Evolutionary conservation across 1,284 basidiomycete species (phyloP), one percentile per base, ranked within the genome.

Genomic region (Ceratobasidium sp.): DNA sequence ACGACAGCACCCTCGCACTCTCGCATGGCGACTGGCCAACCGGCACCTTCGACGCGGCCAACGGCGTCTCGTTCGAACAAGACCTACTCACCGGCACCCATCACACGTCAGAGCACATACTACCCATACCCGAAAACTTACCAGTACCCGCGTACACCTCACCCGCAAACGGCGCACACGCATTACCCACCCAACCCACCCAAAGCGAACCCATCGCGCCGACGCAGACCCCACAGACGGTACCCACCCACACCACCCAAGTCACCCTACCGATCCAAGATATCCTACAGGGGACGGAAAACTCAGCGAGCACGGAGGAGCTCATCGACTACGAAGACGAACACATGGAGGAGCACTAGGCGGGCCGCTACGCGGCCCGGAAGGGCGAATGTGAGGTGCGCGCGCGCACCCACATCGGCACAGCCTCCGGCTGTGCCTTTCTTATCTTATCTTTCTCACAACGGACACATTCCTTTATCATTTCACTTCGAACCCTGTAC

Each of bases 381-480:
- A 65, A 65, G 62, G 62, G 62, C 40, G 40, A 65, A 65, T 65
- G 62, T 65, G 62, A 65, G 62, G 62, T 33, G 28, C 59, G 40
- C n/a, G n/a, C 40, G 26, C 28, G 59, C 59, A 62, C 28, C 28
- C 59, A 33, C 28, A 38, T 26, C 26, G 40, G 13, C 33, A 62
- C 59, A 62, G 59, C 40, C 40, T 28, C 59, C n/a, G 20, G 52
- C 52, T 54, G 52, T 26, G 52, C 52, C 52, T n/a, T 17, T 54
- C 52, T 54, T 54, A 48, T 48, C 46, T 33, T 33, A 48, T n/a
- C 20, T 17, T 17, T n/a, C 52, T 54, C 20, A 26, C n/a, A 7
- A 54, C 23, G 17, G 46, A 12, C 46, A 48, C 46, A 12, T 17
- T 26, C n/a, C 52, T n/a, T 54, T 20, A 7, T 20, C 9, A 54